Evolutionary conservation across 2,329 filamentous ascomycete species (phyloP).

Genomic region (Aspergillus phoenicis): DNA sequence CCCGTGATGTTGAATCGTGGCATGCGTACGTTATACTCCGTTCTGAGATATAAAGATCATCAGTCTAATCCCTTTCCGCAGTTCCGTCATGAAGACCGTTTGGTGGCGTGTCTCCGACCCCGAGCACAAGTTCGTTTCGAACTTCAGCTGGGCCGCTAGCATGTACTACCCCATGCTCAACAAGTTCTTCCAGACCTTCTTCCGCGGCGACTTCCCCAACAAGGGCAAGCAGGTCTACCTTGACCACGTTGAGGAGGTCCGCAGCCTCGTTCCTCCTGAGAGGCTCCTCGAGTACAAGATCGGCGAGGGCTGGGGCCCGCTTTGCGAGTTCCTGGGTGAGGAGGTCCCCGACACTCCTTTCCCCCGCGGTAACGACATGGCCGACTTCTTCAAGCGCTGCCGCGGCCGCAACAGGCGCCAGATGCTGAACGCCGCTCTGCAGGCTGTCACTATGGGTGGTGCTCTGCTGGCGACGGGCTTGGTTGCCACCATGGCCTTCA

Average conservation of each 20-base stretch:
- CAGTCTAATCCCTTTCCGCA: slow-evolving; percentile 17
- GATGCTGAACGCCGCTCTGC: slow-evolving; percentile 58
- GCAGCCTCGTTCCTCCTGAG: slow-evolving; percentile 51
- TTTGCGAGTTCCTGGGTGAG: slow-evolving; percentile 58
- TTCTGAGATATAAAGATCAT: background rate
- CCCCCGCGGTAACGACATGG: slow-evolving; percentile 57
- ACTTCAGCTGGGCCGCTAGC: slow-evolving; percentile 65
- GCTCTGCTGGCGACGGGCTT: slow-evolving; percentile 51
- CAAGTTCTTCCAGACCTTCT: slow-evolving; percentile 70
- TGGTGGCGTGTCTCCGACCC: slow-evolving; percentile 68
- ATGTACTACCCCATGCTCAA: slow-evolving; percentile 71
- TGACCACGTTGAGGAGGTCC: slow-evolving; percentile 58
- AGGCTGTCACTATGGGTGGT: slow-evolving; percentile 54
- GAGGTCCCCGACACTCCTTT: slow-evolving; percentile 54
- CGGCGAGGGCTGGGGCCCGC: slow-evolving; percentile 57
- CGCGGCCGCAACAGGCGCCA: slow-evolving; percentile 56
- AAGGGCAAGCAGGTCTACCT: slow-evolving; percentile 65
- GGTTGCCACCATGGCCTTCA: slow-evolving; percentile 44
- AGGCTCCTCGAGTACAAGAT: slow-evolving; percentile 58
- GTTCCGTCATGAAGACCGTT: slow-evolving; percentile 67
- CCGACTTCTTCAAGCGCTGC: slow-evolving; percentile 59
- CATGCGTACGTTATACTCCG: slow-evolving; percentile 43
- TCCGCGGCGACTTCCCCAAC: slow-evolving; percentile 67
- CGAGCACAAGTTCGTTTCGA: slow-evolving; percentile 58
- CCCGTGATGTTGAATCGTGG: slow-evolving; percentile 68